These are phyloP conservation scores for Beauveria bassiana DNA, from an alignment of 2,329 filamentous ascomycete species.

Conservation along the genomic window DNA sequence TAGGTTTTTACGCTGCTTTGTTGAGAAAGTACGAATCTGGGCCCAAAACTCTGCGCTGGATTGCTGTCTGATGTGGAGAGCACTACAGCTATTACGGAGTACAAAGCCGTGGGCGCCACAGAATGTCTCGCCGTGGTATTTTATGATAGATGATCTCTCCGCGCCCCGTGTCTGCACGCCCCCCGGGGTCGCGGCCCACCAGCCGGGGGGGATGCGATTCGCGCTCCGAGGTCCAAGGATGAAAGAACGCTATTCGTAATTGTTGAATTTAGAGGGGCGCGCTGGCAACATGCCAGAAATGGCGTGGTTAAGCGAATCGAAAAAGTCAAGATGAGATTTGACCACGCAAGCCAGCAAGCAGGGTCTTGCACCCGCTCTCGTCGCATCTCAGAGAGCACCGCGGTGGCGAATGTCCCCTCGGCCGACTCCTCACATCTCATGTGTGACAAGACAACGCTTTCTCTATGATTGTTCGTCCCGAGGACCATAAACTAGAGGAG, in stretches of 20 bases:
- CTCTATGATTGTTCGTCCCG: not conserved
- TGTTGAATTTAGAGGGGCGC: not conserved
- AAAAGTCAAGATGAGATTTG: not conserved
- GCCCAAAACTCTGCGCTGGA: not conserved
- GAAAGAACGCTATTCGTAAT: not conserved
- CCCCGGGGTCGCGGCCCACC: not conserved
- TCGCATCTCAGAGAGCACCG: not conserved
- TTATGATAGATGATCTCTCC: conserved; percentile 25
- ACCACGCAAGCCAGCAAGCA: no score
- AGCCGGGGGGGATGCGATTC: not conserved
- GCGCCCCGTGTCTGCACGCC: not conserved
- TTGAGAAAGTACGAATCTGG: no score
- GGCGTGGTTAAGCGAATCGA: not conserved
- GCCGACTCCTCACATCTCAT: conserved; percentile 4
- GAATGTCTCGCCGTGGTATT: conserved; percentile 16
- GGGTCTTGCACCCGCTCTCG: not conserved
- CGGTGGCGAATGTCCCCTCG: not conserved
- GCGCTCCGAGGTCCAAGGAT: not conserved
- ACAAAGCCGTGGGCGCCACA: not conserved
- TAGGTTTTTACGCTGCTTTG: not conserved
- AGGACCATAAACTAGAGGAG: not conserved
- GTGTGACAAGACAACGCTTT: not conserved
- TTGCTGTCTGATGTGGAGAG: not conserved
- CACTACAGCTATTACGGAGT: not conserved
- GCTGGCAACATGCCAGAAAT: not conserved